These are phyloP conservation scores for Rostrohypoxylon terebratum DNA, from an alignment of 495 filamentous ascomycete genomes.

Conservation along the genomic window DNA sequence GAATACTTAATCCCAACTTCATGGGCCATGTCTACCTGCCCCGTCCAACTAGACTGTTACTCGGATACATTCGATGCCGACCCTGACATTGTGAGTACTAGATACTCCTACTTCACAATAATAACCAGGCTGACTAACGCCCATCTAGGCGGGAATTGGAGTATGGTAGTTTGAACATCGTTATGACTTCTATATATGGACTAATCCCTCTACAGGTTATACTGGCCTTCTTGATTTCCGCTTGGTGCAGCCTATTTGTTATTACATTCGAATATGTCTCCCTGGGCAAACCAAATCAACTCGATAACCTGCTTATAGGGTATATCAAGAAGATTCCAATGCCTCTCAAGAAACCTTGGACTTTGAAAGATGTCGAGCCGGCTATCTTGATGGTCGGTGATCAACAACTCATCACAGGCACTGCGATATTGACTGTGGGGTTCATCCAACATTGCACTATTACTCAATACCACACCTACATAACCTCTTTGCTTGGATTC, in stretches of 20 bases:
- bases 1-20: background rate
- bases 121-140: background rate
- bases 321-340: background rate
- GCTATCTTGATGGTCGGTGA: conserved; percentile 2
- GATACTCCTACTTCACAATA: background rate
- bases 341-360: background rate
- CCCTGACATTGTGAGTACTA: background rate
- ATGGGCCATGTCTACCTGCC: background rate
- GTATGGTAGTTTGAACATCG: background rate
- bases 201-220: background rate
- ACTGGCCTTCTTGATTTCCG: background rate
- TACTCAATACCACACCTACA: background rate
- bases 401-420: conserved; percentile 5
- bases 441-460: conserved; percentile 7
- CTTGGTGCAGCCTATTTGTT: background rate
- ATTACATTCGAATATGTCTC: background rate
- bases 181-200: background rate
- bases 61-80: background rate
- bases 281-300: background rate
- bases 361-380: background rate
- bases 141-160: background rate
- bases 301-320: background rate
- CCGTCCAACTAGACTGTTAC: background rate
- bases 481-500: background rate
- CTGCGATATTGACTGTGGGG: background rate